These are phyloP conservation scores for Ascochyta viciae-villosae DNA, from an alignment of 2,329 filamentous ascomycete genomes.

Conservation along the genomic window DNA sequence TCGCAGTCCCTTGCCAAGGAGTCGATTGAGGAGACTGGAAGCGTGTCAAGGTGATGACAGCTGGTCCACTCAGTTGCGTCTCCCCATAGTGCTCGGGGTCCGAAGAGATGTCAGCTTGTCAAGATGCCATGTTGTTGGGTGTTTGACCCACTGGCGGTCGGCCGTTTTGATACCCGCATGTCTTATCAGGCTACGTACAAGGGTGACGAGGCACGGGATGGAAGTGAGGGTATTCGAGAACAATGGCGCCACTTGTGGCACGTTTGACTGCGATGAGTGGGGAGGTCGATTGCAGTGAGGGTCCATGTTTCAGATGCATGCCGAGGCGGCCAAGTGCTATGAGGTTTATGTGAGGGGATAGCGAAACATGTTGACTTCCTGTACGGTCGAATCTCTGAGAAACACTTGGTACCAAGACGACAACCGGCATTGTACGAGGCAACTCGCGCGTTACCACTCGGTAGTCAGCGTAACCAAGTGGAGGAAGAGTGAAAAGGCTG, in stretches of 20 bases:
- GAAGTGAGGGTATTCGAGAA: background rate
- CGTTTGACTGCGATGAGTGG: background rate
- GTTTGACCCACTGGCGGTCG: slow-evolving; percentile 1
- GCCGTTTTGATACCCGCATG: background rate
- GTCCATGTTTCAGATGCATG: slow-evolving; percentile 1
- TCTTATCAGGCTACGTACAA: slow-evolving; percentile 1
- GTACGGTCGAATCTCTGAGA: background rate
- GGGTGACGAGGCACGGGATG: slow-evolving; percentile 7
- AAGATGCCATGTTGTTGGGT: background rate
- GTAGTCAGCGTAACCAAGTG: background rate
- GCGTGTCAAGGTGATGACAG: background rate
- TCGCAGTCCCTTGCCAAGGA: slow-evolving; percentile 1
- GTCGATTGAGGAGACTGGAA: background rate
- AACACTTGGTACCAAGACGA: background rate
- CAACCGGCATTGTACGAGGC: background rate
- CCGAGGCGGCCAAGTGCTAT: background rate
- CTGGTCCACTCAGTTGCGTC: slow-evolving; percentile 6
- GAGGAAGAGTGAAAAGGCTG: background rate
- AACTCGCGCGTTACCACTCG: background rate
- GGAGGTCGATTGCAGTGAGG: background rate
- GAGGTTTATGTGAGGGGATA: background rate
- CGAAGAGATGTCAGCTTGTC: background rate
- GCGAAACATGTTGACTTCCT: background rate
- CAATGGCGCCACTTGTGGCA: background rate
- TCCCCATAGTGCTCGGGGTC: slow-evolving; percentile 4